Evolutionary conservation across 2,329 filamentous ascomycete genomes (phyloP), one percentile per base, ranked within the genome.

Genomic region (Alternaria conjuncta): DNA sequence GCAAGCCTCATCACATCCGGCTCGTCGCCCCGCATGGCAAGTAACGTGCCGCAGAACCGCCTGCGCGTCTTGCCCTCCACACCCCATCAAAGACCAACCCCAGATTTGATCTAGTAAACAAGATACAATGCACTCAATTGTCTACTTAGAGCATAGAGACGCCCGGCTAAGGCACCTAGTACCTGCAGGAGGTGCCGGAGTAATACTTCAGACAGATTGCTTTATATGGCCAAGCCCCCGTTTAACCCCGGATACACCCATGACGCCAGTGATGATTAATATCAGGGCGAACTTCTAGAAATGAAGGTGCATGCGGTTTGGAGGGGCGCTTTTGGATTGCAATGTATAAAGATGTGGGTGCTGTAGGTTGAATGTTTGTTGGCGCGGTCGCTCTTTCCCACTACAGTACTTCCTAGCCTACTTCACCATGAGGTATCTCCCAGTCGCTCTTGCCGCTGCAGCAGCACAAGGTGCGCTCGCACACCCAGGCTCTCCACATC

Each of bases 351-450:
- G 57, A 58, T 46, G 25, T 41, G 50, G 9, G 53, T 51, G 53
- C 61, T 53, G 61, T 41, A 25, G 21, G 26, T 30, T 18, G n/a
- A n/a, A n/a, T 23, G 15, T n/a, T 11, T 64, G 36, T n/a, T 57
- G 44, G 46, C 63, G 57, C 41, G 25, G 43, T 63, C 32, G 57
- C 57, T 26, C 25, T 25, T 57, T 56, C 57, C 44, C 23, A 45
- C 51, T 28, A 47, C 53, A 60, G 50, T 41, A 46, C 45, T 46
- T 32, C 30, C 45, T 47, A 36, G 25, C 21, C 18, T 46, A 21
- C 15, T 53, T 25, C n/a, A 55, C 44, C 5, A 76, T 78, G 74
- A 75, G 61, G 64, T 72, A 70, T 54, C 54, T 68, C 26, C 41
- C 56, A 49, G 65, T 57, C 55, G 45, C 71, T 43, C 60, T 76